Conservation (phyloP, 2,329 filamentous ascomycete species). For the Eutypa lata region DNA sequence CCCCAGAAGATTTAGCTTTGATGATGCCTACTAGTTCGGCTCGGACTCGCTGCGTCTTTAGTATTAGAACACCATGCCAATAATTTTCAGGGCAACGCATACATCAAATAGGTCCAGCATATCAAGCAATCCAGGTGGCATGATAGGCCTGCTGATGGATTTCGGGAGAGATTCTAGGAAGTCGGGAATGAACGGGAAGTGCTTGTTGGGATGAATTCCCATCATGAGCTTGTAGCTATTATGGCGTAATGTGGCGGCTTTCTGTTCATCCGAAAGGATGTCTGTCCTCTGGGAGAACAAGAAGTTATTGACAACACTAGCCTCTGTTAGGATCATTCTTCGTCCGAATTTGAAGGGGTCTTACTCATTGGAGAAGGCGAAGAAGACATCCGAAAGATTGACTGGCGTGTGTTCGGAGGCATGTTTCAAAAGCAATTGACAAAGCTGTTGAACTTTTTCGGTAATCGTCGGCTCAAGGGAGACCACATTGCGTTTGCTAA, state of each 20-base stretch:
- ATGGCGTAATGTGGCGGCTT: slow-evolving; percentile 20
- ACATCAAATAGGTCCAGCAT: slow-evolving; percentile 23
- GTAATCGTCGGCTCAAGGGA: slow-evolving; percentile 16
- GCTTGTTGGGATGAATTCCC: slow-evolving; percentile 21
- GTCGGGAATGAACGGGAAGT: slow-evolving; percentile 22
- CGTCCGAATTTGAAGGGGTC: slow-evolving; percentile 15
- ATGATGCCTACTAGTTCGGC: slow-evolving; percentile 19
- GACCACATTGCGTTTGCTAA: slow-evolving; percentile 17
- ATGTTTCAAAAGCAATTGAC: slow-evolving; percentile 16
- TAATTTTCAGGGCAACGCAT: slow-evolving; percentile 18
- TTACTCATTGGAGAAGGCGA: slow-evolving; percentile 21
- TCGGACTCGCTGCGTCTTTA: slow-evolving; percentile 20
- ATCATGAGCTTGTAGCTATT: slow-evolving; percentile 21
- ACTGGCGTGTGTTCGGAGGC: slow-evolving; percentile 16
- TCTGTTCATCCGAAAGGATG: slow-evolving; percentile 20
- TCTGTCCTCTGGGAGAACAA: slow-evolving; percentile 21
- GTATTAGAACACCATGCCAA: slow-evolving; percentile 18
- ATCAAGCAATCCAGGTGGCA: slow-evolving; percentile 21
- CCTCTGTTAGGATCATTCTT: slow-evolving; percentile 19
- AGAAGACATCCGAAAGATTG: slow-evolving; percentile 21
- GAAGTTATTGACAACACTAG: slow-evolving; percentile 23
- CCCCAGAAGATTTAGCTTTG: slow-evolving; percentile 18
- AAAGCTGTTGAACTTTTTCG: slow-evolving; percentile 18
- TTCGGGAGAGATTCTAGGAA: slow-evolving; percentile 21
- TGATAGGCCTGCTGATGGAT: slow-evolving; percentile 21